Conservation (phyloP, 2,329 filamentous ascomycete genomes). For the Elsinoe australis region DNA sequence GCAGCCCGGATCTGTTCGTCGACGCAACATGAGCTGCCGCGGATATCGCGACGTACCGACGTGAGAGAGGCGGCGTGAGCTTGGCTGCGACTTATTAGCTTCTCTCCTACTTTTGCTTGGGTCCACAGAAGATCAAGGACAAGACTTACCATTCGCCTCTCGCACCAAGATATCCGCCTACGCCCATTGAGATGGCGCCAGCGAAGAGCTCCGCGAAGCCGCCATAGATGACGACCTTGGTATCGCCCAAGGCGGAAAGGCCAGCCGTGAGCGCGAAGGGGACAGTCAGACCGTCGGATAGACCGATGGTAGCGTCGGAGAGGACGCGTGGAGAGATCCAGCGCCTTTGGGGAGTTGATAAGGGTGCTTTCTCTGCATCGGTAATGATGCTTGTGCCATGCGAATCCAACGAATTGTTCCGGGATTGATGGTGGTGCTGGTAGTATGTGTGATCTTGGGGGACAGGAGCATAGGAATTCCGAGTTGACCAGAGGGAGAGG, state of each 20-base stretch:
- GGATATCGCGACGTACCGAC: slow-evolving; percentile 30
- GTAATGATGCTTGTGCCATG: not conserved
- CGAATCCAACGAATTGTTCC: too few species aligned
- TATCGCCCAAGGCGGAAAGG: slow-evolving; percentile 34
- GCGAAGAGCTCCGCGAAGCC: slow-evolving; percentile 37
- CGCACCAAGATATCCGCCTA: slow-evolving; percentile 39
- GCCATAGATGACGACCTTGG: slow-evolving; percentile 35
- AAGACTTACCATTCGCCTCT: slow-evolving; percentile 41
- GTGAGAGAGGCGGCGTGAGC: slow-evolving; percentile 41
- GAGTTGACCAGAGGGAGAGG: not conserved
- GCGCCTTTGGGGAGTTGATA: not conserved
- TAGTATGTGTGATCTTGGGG: slow-evolving; percentile 4
- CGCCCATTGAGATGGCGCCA: slow-evolving; percentile 37
- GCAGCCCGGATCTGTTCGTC: slow-evolving; percentile 35
- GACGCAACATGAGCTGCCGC: slow-evolving; percentile 26
- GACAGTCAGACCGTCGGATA: slow-evolving; percentile 38
- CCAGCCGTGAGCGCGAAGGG: slow-evolving; percentile 39
- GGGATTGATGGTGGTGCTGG: too few species aligned
- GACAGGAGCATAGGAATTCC: not conserved
- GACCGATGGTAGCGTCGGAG: slow-evolving; percentile 38
- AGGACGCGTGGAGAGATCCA: slow-evolving; percentile 35
- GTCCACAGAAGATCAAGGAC: not conserved
- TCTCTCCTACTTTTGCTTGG: not conserved
- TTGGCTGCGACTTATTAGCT: slow-evolving; percentile 20
- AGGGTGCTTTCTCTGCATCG: slow-evolving; percentile 2